These are phyloP conservation scores for Stramenopiles sp. DNA, from an alignment of 352 stramenopile species.

Conservation along the genomic window DNA sequence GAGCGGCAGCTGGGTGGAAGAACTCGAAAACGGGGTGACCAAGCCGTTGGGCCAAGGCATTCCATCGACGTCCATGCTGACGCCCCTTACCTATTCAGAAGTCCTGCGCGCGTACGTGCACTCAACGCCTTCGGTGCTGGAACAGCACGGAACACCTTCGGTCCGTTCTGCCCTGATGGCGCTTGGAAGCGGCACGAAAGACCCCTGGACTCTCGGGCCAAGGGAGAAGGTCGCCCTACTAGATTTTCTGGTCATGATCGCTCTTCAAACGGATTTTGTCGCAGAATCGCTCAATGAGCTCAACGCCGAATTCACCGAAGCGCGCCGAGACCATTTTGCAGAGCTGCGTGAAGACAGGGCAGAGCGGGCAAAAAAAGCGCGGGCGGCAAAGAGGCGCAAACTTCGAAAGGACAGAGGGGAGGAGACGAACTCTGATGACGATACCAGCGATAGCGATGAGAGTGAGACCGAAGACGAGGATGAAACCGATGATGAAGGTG, in stretches of 20 bases:
- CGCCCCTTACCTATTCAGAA: background rate
- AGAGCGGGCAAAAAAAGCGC: background rate
- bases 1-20: background rate
- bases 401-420: background rate
- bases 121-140: background rate
- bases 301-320: background rate
- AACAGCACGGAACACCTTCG: background rate
- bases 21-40: background rate
- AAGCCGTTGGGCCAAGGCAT: background rate
- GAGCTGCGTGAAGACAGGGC: background rate
- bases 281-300: background rate
- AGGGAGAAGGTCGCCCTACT: background rate
- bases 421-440: background rate
- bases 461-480: background rate
- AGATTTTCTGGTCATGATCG: background rate
- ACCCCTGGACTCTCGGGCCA: background rate
- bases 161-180: background rate
- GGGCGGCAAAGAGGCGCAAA: background rate
- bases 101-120: background rate
- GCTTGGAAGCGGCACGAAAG: background rate
- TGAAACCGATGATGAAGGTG: background rate
- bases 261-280: background rate
- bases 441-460: background rate
- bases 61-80: background rate
- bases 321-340: background rate